Base-by-base conservation (phyloP, 2,329 filamentous ascomycete species). In the Xylaria multiplex region DNA sequence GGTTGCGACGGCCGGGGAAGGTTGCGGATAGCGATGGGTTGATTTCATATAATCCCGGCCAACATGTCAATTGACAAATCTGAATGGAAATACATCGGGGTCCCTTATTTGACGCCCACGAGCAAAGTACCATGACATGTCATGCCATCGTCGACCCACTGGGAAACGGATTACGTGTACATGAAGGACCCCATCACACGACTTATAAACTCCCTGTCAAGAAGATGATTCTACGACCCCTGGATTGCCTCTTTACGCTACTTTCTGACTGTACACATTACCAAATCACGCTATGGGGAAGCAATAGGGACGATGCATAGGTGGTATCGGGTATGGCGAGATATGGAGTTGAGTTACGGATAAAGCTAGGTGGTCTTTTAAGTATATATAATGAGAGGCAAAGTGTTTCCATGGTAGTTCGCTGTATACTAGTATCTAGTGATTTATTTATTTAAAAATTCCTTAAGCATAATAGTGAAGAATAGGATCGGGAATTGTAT, bases 211-310 rank as follows among this genome's bases (percentile, higher is more conserved):
- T 19, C 35, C 43, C 13, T 43, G n/a, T 22, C 2, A 24, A 27
- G 14, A 22, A 30, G 22, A 35, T 14, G 7, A 9, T n/a, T 9
- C 22, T 13, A 27, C 52, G 37, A 57, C 13, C 19, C 24, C 16
- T 6, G 45, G 40, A 60, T 65, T 57, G 8, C 50, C 46, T 19
- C 40, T 16, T 30, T 54, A 16, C 35, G 8, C 35, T 2, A 37
- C 8, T 58, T 56, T 50, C 24, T 42, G 35, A 50, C 30, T 49
- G 52, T 49, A 19, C 42, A 27, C 30, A 42, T 54, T 46, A 56
- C 45, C 30, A 42, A 50, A 16, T 19, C 13, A 62, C 7, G 32
- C 19, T 61, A 19, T 45, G 59, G 30, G 27, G 13, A 42, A 16
- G 19, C 7, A 27, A 27, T 11, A 22, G 27, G 27, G 27, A 54